phyloP scores from a whole-genome alignment of 768 basidiomycete genomes.

The Phlebiopsis gigantea region DNA sequence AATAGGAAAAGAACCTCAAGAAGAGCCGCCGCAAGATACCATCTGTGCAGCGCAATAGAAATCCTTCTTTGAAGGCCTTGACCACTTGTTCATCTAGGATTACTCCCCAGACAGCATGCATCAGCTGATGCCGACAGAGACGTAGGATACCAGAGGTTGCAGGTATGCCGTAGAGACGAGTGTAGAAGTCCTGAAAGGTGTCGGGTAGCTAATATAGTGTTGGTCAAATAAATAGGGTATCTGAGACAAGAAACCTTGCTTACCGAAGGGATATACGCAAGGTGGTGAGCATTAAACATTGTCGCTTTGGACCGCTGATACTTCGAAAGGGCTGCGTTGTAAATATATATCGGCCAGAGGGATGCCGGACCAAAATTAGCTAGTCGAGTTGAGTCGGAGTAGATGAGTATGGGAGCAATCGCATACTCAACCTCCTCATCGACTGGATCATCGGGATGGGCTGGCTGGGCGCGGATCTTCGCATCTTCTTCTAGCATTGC shows the following conservation, averaged over 20 bases:
- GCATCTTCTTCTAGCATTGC: constrained; percentile 8
- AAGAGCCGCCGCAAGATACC: constrained; percentile 20
- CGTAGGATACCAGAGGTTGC: constrained; percentile 20
- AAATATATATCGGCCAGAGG: constrained; percentile 22
- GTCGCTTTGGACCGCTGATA: constrained; percentile 12
- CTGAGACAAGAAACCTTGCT: not conserved
- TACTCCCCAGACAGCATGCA: constrained; percentile 22
- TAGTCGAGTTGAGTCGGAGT: constrained; percentile 21
- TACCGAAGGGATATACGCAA: constrained; percentile 21
- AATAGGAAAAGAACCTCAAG: constrained; percentile 22
- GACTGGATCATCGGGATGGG: not conserved
- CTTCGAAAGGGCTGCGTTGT: constrained; percentile 19
- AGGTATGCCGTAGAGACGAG: constrained; percentile 4
- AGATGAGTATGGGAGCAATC: constrained; percentile 8
- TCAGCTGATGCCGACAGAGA: constrained; percentile 27
- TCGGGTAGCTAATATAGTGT: constrained; percentile 11
- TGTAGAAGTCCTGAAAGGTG: constrained; percentile 13
- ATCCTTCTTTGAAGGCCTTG: constrained; percentile 20
- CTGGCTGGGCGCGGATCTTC: constrained; percentile 1
- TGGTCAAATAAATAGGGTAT: not conserved
- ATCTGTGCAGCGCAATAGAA: constrained; percentile 22
- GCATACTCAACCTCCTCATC: constrained; percentile 20
- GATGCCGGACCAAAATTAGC: constrained; percentile 17
- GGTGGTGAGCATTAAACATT: constrained; percentile 6
- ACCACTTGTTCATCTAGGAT: constrained; percentile 20